Conservation (phyloP, 2,329 filamentous ascomycete species). For the Ascochyta pisi region DNA sequence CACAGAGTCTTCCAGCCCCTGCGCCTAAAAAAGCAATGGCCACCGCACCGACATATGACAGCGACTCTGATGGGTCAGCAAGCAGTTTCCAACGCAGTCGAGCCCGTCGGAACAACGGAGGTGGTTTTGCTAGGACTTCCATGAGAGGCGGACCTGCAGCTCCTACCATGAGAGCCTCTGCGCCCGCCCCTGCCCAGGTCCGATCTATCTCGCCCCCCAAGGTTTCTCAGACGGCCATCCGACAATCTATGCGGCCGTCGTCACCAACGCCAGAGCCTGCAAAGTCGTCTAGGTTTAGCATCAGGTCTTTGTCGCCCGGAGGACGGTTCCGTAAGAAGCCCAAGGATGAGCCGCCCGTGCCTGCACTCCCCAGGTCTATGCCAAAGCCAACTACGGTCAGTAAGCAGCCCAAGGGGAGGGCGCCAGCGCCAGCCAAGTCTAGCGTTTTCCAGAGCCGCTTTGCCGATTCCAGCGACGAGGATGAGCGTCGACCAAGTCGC, state of each 20-base stretch:
- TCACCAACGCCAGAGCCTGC: conserved; percentile 40
- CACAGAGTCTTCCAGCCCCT: conserved; percentile 35
- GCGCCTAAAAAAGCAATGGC: conserved; percentile 25
- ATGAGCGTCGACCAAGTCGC: conserved; percentile 40
- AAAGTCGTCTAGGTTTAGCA: conserved; percentile 66
- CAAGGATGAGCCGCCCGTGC: conserved; percentile 15
- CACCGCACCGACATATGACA: conserved; percentile 42
- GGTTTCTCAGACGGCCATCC: conserved; percentile 35
- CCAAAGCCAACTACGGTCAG: conserved; percentile 19
- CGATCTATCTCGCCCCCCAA: conserved; percentile 52
- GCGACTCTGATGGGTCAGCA: conserved; percentile 56
- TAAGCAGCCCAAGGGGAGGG: conserved; percentile 32
- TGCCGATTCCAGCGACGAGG: conserved; percentile 72
- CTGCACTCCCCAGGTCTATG: background rate
- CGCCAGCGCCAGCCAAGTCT: conserved; percentile 20
- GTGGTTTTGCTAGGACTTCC: conserved; percentile 69
- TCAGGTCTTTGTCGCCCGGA: conserved; percentile 74
- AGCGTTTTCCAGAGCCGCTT: conserved; percentile 60
- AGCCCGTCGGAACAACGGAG: conserved; percentile 52
- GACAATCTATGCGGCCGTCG: conserved; percentile 44
- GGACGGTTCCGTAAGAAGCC: conserved; percentile 58
- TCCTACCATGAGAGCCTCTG: conserved; percentile 40
- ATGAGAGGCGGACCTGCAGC: conserved; percentile 63
- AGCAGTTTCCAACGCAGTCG: conserved; percentile 79
- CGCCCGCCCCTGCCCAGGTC: conserved; percentile 27